Evolutionary conservation across 2,329 filamentous ascomycete genomes (phyloP), one percentile per base, ranked within the genome.

Genomic region (Diplodia corticola): DNA sequence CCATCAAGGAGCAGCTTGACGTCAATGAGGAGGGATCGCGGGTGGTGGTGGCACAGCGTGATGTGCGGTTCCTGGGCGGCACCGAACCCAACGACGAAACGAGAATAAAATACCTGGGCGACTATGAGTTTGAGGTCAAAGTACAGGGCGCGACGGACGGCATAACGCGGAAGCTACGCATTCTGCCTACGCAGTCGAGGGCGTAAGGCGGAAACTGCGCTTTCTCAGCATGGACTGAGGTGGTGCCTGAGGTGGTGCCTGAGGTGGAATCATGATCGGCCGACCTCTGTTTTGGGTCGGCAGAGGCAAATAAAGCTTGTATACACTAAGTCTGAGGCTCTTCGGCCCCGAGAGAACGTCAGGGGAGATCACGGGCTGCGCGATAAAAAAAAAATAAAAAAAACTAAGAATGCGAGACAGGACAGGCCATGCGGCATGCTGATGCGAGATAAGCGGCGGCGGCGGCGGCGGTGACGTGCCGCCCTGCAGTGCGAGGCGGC

Each of bases 61-160:
- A 87, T 68, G 78, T 88, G 40, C 76, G 72, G 6, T 86, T 87
- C 70, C 72, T 84, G 57, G 74, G 77, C 22, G 63, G 73, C 28
- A 53, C 70, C 44, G n/a, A 28, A 13, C 35, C 51, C 30, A 28
- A 37, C 17, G 63, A 65, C 53, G 24, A 20, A n/a, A 79, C 79
- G 66, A 79, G 80, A 50, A 79, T 87, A 54, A 86, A 86, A 77
- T 75, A 81, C 68, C 70, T 86, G 22, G 85, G 85, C 51, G 78
- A 80, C 64, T 87, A 81, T 73, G 79, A 80, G 67, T 76, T 86
- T 50, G 81, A 84, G 72, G 82, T 87, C 65, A 77, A 72, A 67
- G 71, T 85, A 55, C 80, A 81, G 61, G 84, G 84, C 7, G 77
- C 22, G 22, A 44, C 60, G 20, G 53, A 48, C 30, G 64, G 64